phyloP scores from a whole-genome alignment of 2,329 filamentous ascomycete genomes.

The Thielaviopsis populi region DNA sequence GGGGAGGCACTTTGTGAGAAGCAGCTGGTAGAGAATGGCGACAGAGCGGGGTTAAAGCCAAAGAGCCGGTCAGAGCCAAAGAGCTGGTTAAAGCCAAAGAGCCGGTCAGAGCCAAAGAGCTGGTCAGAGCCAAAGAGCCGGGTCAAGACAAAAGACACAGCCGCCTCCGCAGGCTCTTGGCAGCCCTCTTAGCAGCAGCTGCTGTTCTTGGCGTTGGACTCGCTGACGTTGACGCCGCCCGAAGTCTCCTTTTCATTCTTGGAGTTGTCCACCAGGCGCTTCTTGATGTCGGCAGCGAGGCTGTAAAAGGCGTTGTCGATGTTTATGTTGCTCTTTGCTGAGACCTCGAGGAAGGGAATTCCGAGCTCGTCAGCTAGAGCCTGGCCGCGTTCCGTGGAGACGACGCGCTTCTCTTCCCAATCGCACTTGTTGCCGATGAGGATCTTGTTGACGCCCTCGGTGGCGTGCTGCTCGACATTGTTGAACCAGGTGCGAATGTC shows the following conservation, averaged over 20 bases:
- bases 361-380: constrained; percentile 87
- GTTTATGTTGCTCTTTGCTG: constrained; percentile 98
- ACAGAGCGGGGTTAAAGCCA: too few relatives aligned
- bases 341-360: constrained; percentile 96
- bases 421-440: constrained; percentile 99
- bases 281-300: constrained; percentile 94
- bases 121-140: too few relatives aligned
- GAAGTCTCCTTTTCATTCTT: constrained; percentile 52
- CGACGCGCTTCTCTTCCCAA: constrained; percentile 96
- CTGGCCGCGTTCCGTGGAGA: constrained; percentile 86
- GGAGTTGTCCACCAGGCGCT: constrained; percentile 83
- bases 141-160: too few relatives aligned
- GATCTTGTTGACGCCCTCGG: constrained; percentile 98
- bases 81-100: too few relatives aligned
- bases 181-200: constrained; percentile 57
- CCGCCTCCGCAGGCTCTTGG: too few relatives aligned
- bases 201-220: constrained; percentile 39
- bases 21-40: neutral
- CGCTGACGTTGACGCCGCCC: constrained; percentile 54
- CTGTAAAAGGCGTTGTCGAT: constrained; percentile 98
- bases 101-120: too few relatives aligned
- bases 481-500: constrained; percentile 99
- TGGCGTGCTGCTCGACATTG: constrained; percentile 95
- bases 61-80: neutral
- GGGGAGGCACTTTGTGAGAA: neutral